phyloP scores from a whole-genome alignment of 129 eudicot genomes.

The Tagetes erecta region DNA sequence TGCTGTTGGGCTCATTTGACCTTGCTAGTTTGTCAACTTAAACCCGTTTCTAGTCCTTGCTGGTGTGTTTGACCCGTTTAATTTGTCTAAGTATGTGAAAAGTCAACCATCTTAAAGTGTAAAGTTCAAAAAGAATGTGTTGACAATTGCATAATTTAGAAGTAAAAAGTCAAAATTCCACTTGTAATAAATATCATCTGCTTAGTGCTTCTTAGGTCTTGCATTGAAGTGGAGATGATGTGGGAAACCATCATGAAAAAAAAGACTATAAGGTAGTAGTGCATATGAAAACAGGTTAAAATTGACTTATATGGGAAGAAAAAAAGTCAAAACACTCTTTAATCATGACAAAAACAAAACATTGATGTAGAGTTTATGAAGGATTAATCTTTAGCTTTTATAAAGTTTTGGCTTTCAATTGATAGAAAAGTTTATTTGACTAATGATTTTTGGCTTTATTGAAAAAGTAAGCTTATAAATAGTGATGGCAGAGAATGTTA shows the following conservation, averaged over 20 bases:
- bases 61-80: not conserved
- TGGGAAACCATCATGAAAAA: constrained; percentile 31
- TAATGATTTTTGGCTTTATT: not conserved
- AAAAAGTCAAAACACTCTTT: constrained; percentile 5
- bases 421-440: not conserved
- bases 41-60: not conserved
- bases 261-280: constrained; percentile 14
- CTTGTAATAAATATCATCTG: constrained; percentile 30
- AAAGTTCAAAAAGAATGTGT: not conserved
- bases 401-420: not conserved
- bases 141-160: constrained; percentile 22
- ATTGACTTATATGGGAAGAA: constrained; percentile 3
- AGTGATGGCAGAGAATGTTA: no score
- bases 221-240: constrained; percentile 36
- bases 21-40: no score
- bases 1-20: no score
- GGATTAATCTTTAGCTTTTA: not conserved
- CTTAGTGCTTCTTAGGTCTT: constrained; percentile 35
- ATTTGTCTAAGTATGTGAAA: not conserved
- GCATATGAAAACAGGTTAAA: constrained; percentile 19
- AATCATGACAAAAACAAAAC: not conserved
- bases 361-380: constrained; percentile 3
- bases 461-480: not conserved
- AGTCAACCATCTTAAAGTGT: constrained; percentile 10
- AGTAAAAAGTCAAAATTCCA: constrained; percentile 39